Evolutionary conservation across 177 flowering plant genomes (phyloP).

Genomic region (Vitis hybrid): DNA sequence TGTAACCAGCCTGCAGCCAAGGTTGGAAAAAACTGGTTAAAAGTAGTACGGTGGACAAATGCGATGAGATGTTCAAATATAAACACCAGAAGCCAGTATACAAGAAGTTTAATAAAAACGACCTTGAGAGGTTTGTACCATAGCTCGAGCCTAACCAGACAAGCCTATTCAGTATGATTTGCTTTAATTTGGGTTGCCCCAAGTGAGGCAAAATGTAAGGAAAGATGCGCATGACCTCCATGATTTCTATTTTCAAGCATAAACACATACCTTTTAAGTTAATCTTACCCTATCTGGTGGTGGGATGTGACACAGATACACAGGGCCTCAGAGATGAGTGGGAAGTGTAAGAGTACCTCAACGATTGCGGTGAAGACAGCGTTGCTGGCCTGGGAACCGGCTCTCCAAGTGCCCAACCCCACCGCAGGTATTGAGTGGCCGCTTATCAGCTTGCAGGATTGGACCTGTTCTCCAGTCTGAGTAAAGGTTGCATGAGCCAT

Average conservation of each 20-base stretch:
- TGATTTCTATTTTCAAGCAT: neutral
- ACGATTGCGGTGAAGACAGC: constrained; percentile 41
- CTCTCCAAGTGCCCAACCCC: constrained; percentile 56
- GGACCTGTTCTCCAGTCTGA: constrained; percentile 1
- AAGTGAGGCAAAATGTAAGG: too few species aligned
- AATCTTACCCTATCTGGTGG: neutral
- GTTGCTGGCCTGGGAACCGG: constrained; percentile 34
- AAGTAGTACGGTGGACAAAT: neutral
- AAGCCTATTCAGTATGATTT: too few species aligned
- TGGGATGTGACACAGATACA: too few species aligned
- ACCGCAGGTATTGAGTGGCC: constrained; percentile 53
- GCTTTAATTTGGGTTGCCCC: too few species aligned
- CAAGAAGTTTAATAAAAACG: too few species aligned
- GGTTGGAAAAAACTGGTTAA: neutral
- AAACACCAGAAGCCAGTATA: too few species aligned
- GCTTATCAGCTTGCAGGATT: constrained; percentile 30
- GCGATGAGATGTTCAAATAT: neutral
- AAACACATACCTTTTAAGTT: neutral
- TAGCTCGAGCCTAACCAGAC: too few species aligned
- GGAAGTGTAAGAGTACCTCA: constrained; percentile 25
- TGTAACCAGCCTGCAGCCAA: constrained; percentile 42
- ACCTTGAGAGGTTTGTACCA: neutral
- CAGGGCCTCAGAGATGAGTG: too few species aligned
- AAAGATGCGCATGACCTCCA: too few species aligned
- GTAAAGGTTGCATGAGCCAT: constrained; percentile 37